Percentiles rank a stretch among this genome's conserved stretches.
These are phyloP conservation scores for Colletotrichum somersetense DNA, from an alignment of 2,329 filamentous ascomycete genomes.

Conservation along the genomic window DNA sequence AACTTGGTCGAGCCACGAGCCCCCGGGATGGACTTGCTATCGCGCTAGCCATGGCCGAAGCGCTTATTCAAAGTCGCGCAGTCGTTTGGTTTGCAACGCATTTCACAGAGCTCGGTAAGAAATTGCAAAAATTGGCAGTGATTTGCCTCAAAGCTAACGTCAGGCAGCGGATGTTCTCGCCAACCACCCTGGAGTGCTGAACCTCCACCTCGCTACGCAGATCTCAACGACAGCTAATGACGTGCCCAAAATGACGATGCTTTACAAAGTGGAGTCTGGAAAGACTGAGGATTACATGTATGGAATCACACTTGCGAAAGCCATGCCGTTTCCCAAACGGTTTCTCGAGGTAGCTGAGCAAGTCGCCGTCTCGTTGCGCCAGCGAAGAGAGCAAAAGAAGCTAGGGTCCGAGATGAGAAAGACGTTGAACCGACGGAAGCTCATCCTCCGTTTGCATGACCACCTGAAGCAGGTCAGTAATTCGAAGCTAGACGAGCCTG, in stretches of 20 bases:
- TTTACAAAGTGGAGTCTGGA: constrained; percentile 85
- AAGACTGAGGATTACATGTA: constrained; percentile 80
- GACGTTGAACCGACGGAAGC: constrained; percentile 74
- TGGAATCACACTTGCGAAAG: constrained; percentile 83
- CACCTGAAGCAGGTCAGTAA: constrained; percentile 76
- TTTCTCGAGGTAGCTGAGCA: constrained; percentile 77
- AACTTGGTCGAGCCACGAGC: constrained; percentile 91
- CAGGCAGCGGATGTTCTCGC: constrained; percentile 74
- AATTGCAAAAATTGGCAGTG: neutral
- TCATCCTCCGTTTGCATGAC: constrained; percentile 80
- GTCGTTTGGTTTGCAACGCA: constrained; percentile 95
- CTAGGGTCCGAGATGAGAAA: constrained; percentile 69
- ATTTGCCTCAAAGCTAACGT: constrained; percentile 27
- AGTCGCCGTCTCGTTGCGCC: constrained; percentile 73
- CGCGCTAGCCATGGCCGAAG: constrained; percentile 90
- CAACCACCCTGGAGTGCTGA: constrained; percentile 83
- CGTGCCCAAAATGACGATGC: constrained; percentile 79
- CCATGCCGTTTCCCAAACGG: constrained; percentile 76
- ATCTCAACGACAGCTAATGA: constrained; percentile 64
- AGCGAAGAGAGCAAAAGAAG: constrained; percentile 68
- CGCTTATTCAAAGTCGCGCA: constrained; percentile 81
- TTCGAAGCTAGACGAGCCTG: constrained; percentile 73
- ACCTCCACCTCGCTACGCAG: constrained; percentile 83
- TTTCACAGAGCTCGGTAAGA: constrained; percentile 79
- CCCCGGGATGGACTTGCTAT: constrained; percentile 90